These are phyloP conservation scores for Roridomyces roridus DNA, from an alignment of 768 basidiomycete genomes.

Conservation along the genomic window DNA sequence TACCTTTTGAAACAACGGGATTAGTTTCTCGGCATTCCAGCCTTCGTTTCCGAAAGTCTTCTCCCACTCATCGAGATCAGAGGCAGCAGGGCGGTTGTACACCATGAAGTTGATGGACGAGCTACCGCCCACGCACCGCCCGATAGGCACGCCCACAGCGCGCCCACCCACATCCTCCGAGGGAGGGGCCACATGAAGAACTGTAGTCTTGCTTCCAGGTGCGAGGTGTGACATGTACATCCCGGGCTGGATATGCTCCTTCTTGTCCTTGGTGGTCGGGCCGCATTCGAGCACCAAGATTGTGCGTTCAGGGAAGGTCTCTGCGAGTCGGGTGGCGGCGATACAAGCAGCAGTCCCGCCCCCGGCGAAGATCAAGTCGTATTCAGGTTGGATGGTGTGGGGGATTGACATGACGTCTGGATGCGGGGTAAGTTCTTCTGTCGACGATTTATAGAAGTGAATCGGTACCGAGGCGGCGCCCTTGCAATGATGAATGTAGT, in stretches of 20 bases:
- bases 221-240: slow-evolving; percentile 36
- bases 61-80: too few relatives aligned
- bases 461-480: too few relatives aligned
- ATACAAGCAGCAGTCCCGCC: too few relatives aligned
- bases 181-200: slow-evolving; percentile 22
- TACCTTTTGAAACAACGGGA: slow-evolving; percentile 33
- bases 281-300: slow-evolving; percentile 52
- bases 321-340: too few relatives aligned
- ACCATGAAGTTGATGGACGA: too few relatives aligned
- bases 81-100: too few relatives aligned
- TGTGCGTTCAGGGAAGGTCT: slow-evolving; percentile 39
- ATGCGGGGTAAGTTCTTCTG: too few relatives aligned
- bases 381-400: too few relatives aligned
- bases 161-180: slow-evolving; percentile 39
- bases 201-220: slow-evolving; percentile 42
- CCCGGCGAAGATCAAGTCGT: too few relatives aligned
- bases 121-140: slow-evolving; percentile 49
- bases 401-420: too few relatives aligned
- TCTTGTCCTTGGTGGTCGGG: slow-evolving; percentile 38
- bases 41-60: slow-evolving; percentile 28
- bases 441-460: too few relatives aligned
- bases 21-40: slow-evolving; percentile 31
- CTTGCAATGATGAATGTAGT: too few relatives aligned
- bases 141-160: slow-evolving; percentile 32
- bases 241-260: slow-evolving; percentile 44